Evolutionary conservation across 2,329 filamentous ascomycete species (phyloP).

Genomic region (Xylaria sp.): DNA sequence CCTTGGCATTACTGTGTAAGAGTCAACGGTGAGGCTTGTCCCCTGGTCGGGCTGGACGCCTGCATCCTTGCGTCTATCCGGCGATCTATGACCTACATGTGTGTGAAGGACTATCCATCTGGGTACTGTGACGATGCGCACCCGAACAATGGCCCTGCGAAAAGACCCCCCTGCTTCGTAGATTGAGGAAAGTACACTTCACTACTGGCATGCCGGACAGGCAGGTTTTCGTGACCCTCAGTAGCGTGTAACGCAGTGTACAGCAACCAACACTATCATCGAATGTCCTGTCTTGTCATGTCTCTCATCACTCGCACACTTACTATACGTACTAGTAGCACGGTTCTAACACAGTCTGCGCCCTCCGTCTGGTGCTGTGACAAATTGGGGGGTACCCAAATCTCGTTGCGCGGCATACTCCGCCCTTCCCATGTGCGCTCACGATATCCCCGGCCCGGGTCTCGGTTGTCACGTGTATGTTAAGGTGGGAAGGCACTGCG

Average conservation of each 20-base stretch:
- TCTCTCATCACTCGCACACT: conserved; percentile 8
- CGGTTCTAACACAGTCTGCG: conserved; percentile 8
- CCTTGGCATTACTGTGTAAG: conserved; percentile 8
- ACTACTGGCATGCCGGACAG: not conserved
- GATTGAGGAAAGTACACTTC: not conserved
- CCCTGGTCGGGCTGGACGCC: conserved; percentile 23
- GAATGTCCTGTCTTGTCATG: conserved; percentile 8
- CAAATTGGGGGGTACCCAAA: conserved; percentile 21
- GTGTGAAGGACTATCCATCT: conserved; percentile 28
- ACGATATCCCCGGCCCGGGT: conserved; percentile 6
- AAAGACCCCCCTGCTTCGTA: conserved; percentile 7
- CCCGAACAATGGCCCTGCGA: conserved; percentile 12
- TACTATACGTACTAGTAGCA: conserved; percentile 22
- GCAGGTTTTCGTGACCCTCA: conserved; percentile 4
- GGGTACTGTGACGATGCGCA: conserved; percentile 7
- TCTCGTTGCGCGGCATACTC: conserved; percentile 26
- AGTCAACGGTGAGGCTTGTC: conserved; percentile 19
- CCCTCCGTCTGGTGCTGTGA: conserved; percentile 29
- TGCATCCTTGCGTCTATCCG: conserved; percentile 33
- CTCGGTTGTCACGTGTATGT: conserved; percentile 26
- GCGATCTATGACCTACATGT: conserved; percentile 37
- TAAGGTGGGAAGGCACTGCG: not conserved
- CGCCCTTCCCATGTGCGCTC: conserved; percentile 14
- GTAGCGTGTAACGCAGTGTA: not conserved
- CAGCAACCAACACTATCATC: not conserved